Evolutionary conservation across 2,329 filamentous ascomycete genomes (phyloP), one percentile per base, ranked within the genome.

Genomic region (Colletotrichum incanum): DNA sequence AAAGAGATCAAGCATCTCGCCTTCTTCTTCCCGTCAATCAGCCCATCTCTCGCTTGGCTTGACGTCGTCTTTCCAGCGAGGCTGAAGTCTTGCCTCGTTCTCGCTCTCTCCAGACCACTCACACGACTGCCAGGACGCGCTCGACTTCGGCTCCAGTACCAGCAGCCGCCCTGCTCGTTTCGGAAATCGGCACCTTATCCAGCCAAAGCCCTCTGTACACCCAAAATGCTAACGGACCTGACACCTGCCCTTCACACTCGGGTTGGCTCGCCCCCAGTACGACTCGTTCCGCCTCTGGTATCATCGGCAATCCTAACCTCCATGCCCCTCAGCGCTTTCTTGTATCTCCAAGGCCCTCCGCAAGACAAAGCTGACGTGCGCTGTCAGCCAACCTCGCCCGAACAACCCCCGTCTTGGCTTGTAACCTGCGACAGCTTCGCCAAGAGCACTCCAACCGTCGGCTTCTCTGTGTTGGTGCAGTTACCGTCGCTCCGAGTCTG

Each of bases 231-330:
- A 39, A 31, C 41, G 7, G 5, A 47, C 52, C 28, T 43, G 39
- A 34, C 50, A 31, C 41, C 49, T 20, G 20, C 49, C 20, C 20
- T 41, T 39, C 31, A 39, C 12, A 23, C 59, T 60, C 52, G 54
- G 43, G 26, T 63, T 63, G 45, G 41, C 47, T 63, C 45, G 58
- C 41, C 65, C 65, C 59, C 26, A 60, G 52, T 59, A 47, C 45
- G 47, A 50, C 69, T 69, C 49, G 69, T 72, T 60, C 69, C 69
- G 68, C 69, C 45, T 64, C 54, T 37, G 59, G 69, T 72, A 69
- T 72, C 65, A 72, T 72, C 69, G 65, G 34, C 59, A 28, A 41
- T 50, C 59, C 55, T 59, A 50, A 68, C 39, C 26, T 43, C 31
- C 56, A 63, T 58, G 52, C 65, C 52, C 65, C 37, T 47, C 65